Conservation (phyloP, 352 stramenopile genomes). For the Nothophytophthora sp. region DNA sequence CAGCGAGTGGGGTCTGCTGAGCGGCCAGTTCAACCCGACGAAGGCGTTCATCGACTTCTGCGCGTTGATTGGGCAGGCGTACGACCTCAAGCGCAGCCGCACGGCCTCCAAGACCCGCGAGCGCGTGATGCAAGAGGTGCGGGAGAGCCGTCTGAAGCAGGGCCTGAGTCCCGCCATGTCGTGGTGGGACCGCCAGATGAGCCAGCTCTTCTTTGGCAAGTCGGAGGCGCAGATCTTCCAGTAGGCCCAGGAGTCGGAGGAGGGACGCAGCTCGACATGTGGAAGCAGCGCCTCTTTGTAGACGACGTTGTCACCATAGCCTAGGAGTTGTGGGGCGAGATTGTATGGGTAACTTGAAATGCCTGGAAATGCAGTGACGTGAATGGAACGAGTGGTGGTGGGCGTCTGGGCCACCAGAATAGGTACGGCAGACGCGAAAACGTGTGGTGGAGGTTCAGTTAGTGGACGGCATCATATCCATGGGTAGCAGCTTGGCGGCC, state of each 20-base stretch:
- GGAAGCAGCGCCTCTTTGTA: slow-evolving; percentile 1
- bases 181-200: slow-evolving; percentile 58
- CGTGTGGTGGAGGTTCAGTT: no score
- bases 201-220: slow-evolving; percentile 78
- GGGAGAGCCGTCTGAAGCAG: slow-evolving; percentile 58
- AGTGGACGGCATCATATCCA: no score
- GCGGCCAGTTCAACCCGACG: slow-evolving; percentile 97
- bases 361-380: slow-evolving; percentile 16
- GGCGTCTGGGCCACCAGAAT: no score
- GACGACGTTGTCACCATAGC: neutral
- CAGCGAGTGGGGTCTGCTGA: slow-evolving; percentile 96
- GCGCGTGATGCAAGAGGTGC: slow-evolving; percentile 62
- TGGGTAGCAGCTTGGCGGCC: no score
- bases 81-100: slow-evolving; percentile 95
- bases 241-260: slow-evolving; percentile 7
- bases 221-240: slow-evolving; percentile 82
- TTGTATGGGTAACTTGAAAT: slow-evolving; percentile 19
- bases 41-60: slow-evolving; percentile 98
- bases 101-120: slow-evolving; percentile 72
- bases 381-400: slow-evolving; percentile 3
- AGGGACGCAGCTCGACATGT: slow-evolving; percentile 1
- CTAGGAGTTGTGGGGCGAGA: slow-evolving; percentile 9
- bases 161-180: slow-evolving; percentile 49
- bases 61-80: slow-evolving; percentile 92
- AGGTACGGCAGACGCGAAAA: no score